phyloP scores from a whole-genome alignment of 306 rosid species.

The Vachellia collinsii region DNA sequence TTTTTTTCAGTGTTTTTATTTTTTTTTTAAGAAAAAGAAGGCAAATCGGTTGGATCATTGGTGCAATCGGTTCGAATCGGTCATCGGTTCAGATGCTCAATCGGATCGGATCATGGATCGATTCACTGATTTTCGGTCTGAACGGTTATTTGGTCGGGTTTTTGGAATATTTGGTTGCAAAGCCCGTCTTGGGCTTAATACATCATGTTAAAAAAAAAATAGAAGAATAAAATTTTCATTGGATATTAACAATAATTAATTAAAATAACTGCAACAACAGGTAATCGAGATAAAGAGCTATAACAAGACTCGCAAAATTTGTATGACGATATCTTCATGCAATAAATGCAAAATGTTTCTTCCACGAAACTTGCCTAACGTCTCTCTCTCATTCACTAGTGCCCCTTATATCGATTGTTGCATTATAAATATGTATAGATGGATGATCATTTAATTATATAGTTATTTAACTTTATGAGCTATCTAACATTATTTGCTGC shows the following conservation, averaged over 20 bases:
- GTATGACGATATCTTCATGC: neutral
- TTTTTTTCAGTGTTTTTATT: too few relatives aligned
- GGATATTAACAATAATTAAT: neutral
- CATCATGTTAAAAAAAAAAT: neutral
- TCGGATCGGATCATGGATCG: too few relatives aligned
- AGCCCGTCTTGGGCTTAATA: neutral
- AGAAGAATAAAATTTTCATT: neutral
- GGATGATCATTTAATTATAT: neutral
- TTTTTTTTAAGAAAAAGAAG: too few relatives aligned
- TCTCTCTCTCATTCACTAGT: neutral
- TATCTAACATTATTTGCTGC: neutral
- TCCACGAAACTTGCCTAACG: neutral
- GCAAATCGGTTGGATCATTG: too few relatives aligned
- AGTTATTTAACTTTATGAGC: neutral
- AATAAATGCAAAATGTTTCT: neutral
- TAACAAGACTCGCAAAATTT: neutral
- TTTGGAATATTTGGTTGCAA: too few relatives aligned
- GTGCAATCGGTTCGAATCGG: too few relatives aligned
- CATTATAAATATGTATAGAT: neutral
- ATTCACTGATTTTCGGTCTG: too few relatives aligned
- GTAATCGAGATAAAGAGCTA: neutral
- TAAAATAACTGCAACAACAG: neutral
- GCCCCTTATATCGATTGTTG: neutral
- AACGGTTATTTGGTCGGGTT: too few relatives aligned
- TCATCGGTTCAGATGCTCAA: too few relatives aligned